Evolutionary conservation across 2,329 filamentous ascomycete species (phyloP).

Genomic region (Graphilbum sp.): DNA sequence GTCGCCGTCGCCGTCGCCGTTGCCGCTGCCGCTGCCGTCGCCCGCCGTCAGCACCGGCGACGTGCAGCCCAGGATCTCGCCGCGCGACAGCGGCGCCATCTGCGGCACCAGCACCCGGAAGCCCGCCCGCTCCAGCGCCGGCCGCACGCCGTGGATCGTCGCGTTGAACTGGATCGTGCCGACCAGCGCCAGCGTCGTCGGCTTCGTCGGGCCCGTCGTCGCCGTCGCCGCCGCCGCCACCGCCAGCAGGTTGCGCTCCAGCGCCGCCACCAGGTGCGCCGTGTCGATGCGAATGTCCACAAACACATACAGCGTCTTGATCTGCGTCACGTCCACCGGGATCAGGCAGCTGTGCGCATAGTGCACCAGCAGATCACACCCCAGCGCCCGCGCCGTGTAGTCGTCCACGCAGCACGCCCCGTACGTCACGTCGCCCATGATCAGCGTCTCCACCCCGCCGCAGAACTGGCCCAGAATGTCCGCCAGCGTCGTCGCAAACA

Average conservation of each 20-base stretch:
- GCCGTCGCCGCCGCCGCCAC: not conserved
- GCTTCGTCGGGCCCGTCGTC: too few relatives aligned
- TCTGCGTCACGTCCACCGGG: conserved; percentile 88
- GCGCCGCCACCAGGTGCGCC: conserved; percentile 65
- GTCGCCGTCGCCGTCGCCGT: too few relatives aligned
- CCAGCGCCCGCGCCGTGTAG: conserved; percentile 85
- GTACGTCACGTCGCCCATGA: conserved; percentile 99
- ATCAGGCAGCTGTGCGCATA: conserved; percentile 96
- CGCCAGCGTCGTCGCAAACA: conserved; percentile 95
- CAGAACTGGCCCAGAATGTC: conserved; percentile 95
- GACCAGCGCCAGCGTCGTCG: conserved; percentile 80
- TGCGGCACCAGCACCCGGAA: conserved; percentile 81
- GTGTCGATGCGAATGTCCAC: conserved; percentile 96
- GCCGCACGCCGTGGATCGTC: conserved; percentile 73
- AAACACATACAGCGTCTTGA: conserved; percentile 95
- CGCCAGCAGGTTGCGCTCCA: conserved; percentile 68
- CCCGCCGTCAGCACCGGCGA: conserved; percentile 39
- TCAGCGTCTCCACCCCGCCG: conserved; percentile 76
- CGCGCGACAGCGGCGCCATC: conserved; percentile 81
- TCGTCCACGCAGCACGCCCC: conserved; percentile 98
- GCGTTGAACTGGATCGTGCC: conserved; percentile 99
- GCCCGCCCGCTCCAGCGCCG: conserved; percentile 64
- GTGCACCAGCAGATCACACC: conserved; percentile 87
- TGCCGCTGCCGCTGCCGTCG: too few relatives aligned
- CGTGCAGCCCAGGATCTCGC: conserved; percentile 95